These are phyloP conservation scores for Kodamaea laetipori DNA, from an alignment of 805 yeast genomes.

Conservation along the genomic window DNA sequence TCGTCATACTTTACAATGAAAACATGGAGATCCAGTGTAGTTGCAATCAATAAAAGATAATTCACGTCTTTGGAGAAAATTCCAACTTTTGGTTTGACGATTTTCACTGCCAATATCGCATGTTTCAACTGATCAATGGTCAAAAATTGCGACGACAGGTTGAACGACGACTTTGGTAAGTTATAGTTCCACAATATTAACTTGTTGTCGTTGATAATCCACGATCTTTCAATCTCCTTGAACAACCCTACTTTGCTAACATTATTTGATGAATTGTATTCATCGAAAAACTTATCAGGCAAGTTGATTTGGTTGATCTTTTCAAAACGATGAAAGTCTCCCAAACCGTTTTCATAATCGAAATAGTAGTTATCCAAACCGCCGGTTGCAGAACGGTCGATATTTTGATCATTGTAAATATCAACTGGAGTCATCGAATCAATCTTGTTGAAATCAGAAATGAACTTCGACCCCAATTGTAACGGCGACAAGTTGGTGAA, in stretches of 20 bases:
- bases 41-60: constrained; percentile 72
- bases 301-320: constrained; percentile 66
- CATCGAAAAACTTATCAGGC: constrained; percentile 80
- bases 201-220: constrained; percentile 83
- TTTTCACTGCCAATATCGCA: constrained; percentile 70
- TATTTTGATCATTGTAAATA: constrained; percentile 56
- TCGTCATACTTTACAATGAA: constrained; percentile 64
- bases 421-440: constrained; percentile 61
- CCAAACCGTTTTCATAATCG: constrained; percentile 46
- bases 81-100: constrained; percentile 80
- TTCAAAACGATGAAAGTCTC: constrained; percentile 73
- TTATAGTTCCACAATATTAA: constrained; percentile 83
- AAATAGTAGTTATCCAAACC: constrained; percentile 67
- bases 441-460: constrained; percentile 56
- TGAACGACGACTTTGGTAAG: constrained; percentile 50
- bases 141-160: constrained; percentile 55
- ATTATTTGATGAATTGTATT: constrained; percentile 65
- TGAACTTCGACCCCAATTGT: constrained; percentile 63
- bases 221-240: constrained; percentile 75
- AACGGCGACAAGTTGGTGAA: constrained; percentile 54
- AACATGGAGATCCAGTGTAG: constrained; percentile 76
- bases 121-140: constrained; percentile 82
- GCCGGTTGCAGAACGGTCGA: constrained; percentile 43
- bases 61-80: constrained; percentile 79
- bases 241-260: constrained; percentile 81